Percentiles rank a stretch among this genome's conserved stretches.
Conservation (phyloP, 2,329 filamentous ascomycete species). For the Fusarium marasasianum region DNA sequence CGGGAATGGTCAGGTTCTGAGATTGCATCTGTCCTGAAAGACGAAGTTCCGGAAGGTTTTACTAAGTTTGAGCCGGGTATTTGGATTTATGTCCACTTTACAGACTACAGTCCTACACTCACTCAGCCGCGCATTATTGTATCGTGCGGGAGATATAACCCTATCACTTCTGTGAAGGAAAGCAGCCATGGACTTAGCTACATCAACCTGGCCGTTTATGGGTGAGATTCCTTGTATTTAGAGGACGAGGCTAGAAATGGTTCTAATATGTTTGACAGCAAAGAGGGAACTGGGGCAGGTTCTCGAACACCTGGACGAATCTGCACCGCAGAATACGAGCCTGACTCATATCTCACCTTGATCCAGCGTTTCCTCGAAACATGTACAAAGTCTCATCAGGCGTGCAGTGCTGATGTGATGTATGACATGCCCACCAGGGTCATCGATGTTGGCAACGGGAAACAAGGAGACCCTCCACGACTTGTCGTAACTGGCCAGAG, state of each 20-base stretch:
- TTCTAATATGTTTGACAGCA: not conserved
- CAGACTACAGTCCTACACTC: not conserved
- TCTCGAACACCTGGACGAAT: not conserved
- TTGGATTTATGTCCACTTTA: constrained; percentile 13
- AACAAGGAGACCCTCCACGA: not conserved
- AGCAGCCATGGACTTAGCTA: not conserved
- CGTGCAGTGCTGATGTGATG: not conserved
- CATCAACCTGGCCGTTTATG: not conserved
- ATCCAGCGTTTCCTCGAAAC: not conserved
- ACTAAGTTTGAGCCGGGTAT: not conserved
- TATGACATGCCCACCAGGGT: constrained; percentile 7
- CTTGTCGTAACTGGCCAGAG: not conserved
- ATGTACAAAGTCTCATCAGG: not conserved
- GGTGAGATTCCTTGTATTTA: not conserved
- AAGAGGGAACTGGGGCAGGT: not conserved
- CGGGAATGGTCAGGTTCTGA: not conserved
- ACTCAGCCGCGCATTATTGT: not conserved
- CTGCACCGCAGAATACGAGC: not conserved
- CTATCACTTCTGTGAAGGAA: not conserved
- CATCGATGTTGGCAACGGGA: not conserved
- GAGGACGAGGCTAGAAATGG: too few species aligned
- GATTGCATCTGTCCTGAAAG: not conserved
- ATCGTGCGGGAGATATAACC: not conserved
- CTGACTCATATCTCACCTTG: not conserved
- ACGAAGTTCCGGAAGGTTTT: not conserved